Evolutionary conservation across 2,329 filamentous ascomycete species (phyloP).

Genomic region (Hortaea sp.): DNA sequence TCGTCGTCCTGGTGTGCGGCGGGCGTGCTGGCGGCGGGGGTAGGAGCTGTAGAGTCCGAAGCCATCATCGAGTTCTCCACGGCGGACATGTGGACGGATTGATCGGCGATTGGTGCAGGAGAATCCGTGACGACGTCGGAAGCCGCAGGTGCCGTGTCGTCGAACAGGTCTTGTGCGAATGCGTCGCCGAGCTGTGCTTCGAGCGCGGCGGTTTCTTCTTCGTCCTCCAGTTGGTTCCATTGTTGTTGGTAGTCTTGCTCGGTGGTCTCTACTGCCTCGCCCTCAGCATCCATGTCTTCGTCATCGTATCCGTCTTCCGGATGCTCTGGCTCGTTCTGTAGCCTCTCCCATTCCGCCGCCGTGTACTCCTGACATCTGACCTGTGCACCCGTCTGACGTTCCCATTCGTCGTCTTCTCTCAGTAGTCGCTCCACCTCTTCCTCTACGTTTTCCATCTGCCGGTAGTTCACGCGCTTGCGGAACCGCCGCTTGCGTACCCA

Average conservation of each 20-base stretch:
- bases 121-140: slow-evolving; percentile 18
- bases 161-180: slow-evolving; percentile 21
- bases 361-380: slow-evolving; percentile 45
- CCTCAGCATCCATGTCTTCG: slow-evolving; percentile 16
- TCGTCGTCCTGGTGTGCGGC: slow-evolving; percentile 25
- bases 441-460: slow-evolving; percentile 78
- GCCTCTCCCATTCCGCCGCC: slow-evolving; percentile 21
- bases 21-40: slow-evolving; percentile 10
- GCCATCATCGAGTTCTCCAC: slow-evolving; percentile 10
- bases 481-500: slow-evolving; percentile 75
- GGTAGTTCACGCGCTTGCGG: slow-evolving; percentile 69
- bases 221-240: slow-evolving; percentile 32
- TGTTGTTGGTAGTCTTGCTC: slow-evolving; percentile 23
- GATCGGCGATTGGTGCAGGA: slow-evolving; percentile 17
- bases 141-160: slow-evolving; percentile 8
- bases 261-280: slow-evolving; percentile 20
- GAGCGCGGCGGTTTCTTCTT: slow-evolving; percentile 19
- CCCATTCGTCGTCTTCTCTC: slow-evolving; percentile 49
- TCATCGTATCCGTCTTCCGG: slow-evolving; percentile 36
- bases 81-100: slow-evolving; percentile 16
- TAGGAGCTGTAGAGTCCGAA: slow-evolving; percentile 11
- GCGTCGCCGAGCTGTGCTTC: slow-evolving; percentile 26
- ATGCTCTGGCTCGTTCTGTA: slow-evolving; percentile 8
- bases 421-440: slow-evolving; percentile 66
- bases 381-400: slow-evolving; percentile 34